phyloP scores from a whole-genome alignment of 1,284 basidiomycete species.

The Rhodotorula sp. region DNA sequence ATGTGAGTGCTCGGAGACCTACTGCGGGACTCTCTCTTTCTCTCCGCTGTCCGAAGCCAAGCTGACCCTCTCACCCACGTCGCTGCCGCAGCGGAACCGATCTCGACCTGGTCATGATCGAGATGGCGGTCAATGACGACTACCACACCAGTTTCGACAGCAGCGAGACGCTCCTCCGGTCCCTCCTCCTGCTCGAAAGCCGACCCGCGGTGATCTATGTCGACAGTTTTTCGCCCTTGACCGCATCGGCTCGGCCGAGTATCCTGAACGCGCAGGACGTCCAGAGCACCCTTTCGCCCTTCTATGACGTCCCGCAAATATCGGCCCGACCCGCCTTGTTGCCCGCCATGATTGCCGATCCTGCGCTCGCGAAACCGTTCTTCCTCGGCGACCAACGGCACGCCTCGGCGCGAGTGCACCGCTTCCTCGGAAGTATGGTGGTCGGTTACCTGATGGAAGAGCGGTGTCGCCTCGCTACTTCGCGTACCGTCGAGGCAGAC shows the following conservation, averaged over 20 bases:
- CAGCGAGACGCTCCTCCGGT: constrained; percentile 11
- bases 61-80: background rate
- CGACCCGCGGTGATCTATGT: constrained; percentile 18
- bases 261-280: constrained; percentile 6
- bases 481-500: too few relatives aligned
- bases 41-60: background rate
- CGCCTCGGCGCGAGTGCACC: constrained; percentile 4
- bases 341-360: constrained; percentile 13
- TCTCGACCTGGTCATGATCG: constrained; percentile 18
- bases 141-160: background rate
- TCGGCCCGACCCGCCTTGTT: constrained; percentile 7
- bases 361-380: constrained; percentile 2
- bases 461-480: background rate
- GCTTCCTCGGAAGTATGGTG: constrained; percentile 22
- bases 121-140: constrained; percentile 56
- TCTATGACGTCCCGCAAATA: constrained; percentile 24
- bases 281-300: constrained; percentile 12
- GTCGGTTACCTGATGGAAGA: constrained; percentile 22
- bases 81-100: constrained; percentile 6
- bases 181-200: constrained; percentile 4
- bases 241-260: background rate
- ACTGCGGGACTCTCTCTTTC: background rate
- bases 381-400: constrained; percentile 24
- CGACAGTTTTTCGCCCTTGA: constrained; percentile 7
- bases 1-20: background rate